A percentile compares a stretch with the other conserved stretches of the same genome.
Conservation (phyloP, 2,329 filamentous ascomycete genomes). For the Aspergillus udagawae region DNA sequence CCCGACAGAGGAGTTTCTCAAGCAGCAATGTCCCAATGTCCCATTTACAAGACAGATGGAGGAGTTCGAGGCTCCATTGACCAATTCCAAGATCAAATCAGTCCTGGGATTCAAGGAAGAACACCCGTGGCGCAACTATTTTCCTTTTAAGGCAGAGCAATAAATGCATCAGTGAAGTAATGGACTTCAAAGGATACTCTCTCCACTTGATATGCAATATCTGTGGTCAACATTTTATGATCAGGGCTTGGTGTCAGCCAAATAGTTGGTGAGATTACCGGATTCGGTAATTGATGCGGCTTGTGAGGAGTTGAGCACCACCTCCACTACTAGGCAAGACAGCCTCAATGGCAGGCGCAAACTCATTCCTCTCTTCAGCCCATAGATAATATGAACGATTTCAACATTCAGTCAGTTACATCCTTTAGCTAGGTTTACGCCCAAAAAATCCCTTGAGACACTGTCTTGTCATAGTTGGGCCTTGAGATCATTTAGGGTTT, state of each 20-base stretch:
- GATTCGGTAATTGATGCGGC: slow-evolving; percentile 12
- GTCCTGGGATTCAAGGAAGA: slow-evolving; percentile 57
- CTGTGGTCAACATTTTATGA: background rate
- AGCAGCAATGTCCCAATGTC: slow-evolving; percentile 47
- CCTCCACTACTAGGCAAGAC: background rate
- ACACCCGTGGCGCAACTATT: slow-evolving; percentile 33
- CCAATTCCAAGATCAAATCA: slow-evolving; percentile 57
- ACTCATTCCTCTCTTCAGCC: background rate
- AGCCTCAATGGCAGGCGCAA: background rate
- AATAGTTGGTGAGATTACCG: slow-evolving; percentile 7
- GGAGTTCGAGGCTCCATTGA: slow-evolving; percentile 57
- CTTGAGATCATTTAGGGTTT: slow-evolving; percentile 32
- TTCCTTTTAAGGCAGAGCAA: background rate
- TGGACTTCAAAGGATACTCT: background rate
- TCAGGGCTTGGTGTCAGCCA: background rate
- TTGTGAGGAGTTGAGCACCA: background rate
- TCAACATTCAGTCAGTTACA: background rate
- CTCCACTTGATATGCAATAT: background rate
- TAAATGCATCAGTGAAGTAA: background rate
- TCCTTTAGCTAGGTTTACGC: background rate
- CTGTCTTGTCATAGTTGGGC: background rate
- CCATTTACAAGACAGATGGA: slow-evolving; percentile 54
- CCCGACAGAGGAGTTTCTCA: slow-evolving; percentile 51
- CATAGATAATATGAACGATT: background rate
- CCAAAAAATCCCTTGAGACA: background rate